These are phyloP conservation scores for Fraxinus paxiana DNA, from an alignment of 305 asterid genomes.

Conservation along the genomic window DNA sequence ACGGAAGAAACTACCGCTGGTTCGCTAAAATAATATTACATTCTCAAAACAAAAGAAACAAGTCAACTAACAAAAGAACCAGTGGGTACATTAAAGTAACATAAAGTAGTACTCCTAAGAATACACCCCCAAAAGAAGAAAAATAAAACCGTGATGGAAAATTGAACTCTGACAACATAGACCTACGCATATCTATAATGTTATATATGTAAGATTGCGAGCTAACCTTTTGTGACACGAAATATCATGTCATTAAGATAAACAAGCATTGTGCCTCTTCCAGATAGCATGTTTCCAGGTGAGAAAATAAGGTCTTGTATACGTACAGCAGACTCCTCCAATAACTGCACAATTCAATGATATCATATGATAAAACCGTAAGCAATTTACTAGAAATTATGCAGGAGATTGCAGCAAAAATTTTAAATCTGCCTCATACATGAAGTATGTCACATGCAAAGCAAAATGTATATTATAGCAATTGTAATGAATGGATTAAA, in stretches of 20 bases:
- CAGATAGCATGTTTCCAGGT: conserved; percentile 42
- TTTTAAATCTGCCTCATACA: background rate
- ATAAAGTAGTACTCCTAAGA: background rate
- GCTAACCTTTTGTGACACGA: conserved; percentile 39
- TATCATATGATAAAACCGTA: background rate
- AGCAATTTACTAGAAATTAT: conserved; percentile 12
- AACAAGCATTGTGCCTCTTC: conserved; percentile 39
- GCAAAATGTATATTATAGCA: background rate
- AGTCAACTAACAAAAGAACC: background rate
- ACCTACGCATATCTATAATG: background rate
- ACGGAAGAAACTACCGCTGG: background rate
- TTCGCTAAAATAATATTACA: background rate
- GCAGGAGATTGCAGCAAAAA: conserved; percentile 1
- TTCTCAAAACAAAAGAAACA: background rate
- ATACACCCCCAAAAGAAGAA: background rate
- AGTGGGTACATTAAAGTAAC: background rate
- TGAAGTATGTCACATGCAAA: background rate
- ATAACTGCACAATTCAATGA: conserved; percentile 33
- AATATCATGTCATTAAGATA: conserved; percentile 45
- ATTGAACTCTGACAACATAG: background rate
- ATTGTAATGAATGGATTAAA: background rate
- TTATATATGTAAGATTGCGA: conserved; percentile 8
- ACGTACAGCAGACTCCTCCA: conserved; percentile 35
- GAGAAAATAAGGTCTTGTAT: conserved; percentile 38
- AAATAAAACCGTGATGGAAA: background rate